Conservation (phyloP, 192 early-diverging fungal genomes). For the Entophlyctis luteolus region DNA sequence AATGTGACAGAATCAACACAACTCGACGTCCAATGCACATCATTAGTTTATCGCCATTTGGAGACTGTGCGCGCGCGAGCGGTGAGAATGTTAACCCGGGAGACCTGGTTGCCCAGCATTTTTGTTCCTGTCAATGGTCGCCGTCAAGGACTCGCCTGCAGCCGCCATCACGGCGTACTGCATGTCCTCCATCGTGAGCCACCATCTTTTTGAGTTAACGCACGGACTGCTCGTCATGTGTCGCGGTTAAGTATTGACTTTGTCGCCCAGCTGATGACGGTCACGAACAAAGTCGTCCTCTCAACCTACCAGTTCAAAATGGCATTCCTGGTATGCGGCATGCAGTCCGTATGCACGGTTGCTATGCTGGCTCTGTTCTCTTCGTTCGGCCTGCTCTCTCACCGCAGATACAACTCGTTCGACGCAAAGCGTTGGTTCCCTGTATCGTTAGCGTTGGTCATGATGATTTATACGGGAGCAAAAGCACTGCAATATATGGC, state of each 20-base stretch:
- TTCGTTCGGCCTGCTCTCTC: constrained; percentile 24
- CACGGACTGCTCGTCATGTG: neutral
- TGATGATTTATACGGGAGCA: constrained; percentile 97
- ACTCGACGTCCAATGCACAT: no score
- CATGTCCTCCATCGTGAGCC: constrained; percentile 68
- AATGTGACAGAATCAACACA: no score
- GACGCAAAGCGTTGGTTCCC: constrained; percentile 64
- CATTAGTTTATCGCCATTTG: no score
- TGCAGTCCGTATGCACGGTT: constrained; percentile 41
- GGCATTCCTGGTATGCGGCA: constrained; percentile 51
- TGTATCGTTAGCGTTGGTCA: constrained; percentile 76
- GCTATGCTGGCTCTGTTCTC: constrained; percentile 47
- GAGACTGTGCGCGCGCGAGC: no score
- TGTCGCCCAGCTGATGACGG: constrained; percentile 55
- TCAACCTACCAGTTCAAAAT: constrained; percentile 47
- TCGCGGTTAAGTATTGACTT: no score
- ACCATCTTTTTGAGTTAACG: neutral
- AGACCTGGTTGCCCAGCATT: no score
- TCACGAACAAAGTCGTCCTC: constrained; percentile 56
- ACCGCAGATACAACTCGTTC: constrained; percentile 18
- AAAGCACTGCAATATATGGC: constrained; percentile 88
- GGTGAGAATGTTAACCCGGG: no score
- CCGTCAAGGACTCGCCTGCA: constrained; percentile 28
- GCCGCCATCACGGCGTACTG: constrained; percentile 85
- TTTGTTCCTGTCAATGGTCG: no score